These are phyloP conservation scores for Porodaedalea pini DNA, from an alignment of 1,284 basidiomycete genomes.

Conservation along the genomic window DNA sequence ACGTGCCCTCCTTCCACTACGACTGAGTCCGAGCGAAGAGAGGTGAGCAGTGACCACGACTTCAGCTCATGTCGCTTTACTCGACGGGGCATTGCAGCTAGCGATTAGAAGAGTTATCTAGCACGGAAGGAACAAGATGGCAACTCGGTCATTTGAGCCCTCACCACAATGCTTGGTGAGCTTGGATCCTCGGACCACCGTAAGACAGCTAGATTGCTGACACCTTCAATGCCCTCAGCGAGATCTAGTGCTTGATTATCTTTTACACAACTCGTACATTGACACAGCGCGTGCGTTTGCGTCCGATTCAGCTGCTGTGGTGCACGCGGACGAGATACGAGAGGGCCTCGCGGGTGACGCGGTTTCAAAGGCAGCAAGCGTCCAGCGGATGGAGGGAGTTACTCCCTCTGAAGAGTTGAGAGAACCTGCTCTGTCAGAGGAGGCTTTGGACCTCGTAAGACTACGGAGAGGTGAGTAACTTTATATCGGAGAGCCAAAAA, in stretches of 20 bases:
- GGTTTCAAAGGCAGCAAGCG: constrained; percentile 24
- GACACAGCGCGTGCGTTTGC: constrained; percentile 70
- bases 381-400: constrained; percentile 27
- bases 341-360: constrained; percentile 5
- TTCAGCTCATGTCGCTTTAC: background rate
- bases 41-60: background rate
- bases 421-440: constrained; percentile 32
- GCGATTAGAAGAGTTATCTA: background rate
- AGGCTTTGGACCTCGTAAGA: constrained; percentile 45
- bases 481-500: background rate
- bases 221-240: constrained; percentile 39
- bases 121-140: background rate
- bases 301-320: constrained; percentile 23
- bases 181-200: background rate
- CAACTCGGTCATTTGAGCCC: constrained; percentile 1
- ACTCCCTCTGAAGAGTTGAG: constrained; percentile 24
- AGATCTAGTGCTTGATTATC: constrained; percentile 76
- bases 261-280: constrained; percentile 71
- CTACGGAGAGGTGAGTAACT: constrained; percentile 52
- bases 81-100: background rate
- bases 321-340: constrained; percentile 17
- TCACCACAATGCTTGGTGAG: constrained; percentile 7
- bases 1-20: too few species aligned
- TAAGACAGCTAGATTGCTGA: background rate
- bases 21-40: background rate